Evolutionary conservation across 225 moss, liverwort and hornwort genomes (phyloP).

Genomic region (Rhytidiadelphus loreus): DNA sequence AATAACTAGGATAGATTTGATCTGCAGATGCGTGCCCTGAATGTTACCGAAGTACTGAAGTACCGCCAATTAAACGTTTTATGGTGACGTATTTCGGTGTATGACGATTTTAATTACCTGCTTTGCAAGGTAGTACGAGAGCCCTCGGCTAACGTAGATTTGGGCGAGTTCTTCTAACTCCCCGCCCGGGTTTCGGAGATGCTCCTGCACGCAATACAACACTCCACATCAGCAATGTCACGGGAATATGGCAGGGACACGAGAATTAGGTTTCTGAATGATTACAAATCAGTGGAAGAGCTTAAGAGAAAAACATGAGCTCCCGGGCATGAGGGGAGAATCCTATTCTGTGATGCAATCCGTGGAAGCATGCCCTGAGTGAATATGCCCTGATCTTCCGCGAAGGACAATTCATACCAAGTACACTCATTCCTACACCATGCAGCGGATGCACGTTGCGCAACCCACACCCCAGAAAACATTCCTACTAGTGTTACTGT

Average conservation of each 20-base stretch:
- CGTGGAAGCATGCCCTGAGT: not conserved
- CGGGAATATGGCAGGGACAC: not conserved
- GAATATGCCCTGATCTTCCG: not conserved
- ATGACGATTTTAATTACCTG: not conserved
- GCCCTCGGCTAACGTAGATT: slow-evolving; percentile 44
- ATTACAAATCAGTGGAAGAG: not conserved
- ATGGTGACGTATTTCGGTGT: no score
- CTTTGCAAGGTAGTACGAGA: slow-evolving; percentile 36
- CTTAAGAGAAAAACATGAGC: not conserved
- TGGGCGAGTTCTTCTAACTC: slow-evolving; percentile 43
- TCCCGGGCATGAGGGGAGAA: not conserved
- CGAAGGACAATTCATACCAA: not conserved
- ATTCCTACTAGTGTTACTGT: not conserved
- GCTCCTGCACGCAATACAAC: slow-evolving; percentile 8
- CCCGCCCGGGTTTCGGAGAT: not conserved
- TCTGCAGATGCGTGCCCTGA: no score
- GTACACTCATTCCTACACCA: not conserved
- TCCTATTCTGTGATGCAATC: not conserved
- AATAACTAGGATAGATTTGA: no score
- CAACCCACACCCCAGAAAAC: not conserved
- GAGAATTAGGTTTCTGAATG: not conserved
- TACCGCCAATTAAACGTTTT: no score
- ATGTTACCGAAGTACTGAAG: not conserved
- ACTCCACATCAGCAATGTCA: not conserved
- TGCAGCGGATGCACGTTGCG: slow-evolving; percentile 1